Evolutionary conservation across 441 rosid genomes (phyloP).

Genomic region (Brassica hybrid): DNA sequence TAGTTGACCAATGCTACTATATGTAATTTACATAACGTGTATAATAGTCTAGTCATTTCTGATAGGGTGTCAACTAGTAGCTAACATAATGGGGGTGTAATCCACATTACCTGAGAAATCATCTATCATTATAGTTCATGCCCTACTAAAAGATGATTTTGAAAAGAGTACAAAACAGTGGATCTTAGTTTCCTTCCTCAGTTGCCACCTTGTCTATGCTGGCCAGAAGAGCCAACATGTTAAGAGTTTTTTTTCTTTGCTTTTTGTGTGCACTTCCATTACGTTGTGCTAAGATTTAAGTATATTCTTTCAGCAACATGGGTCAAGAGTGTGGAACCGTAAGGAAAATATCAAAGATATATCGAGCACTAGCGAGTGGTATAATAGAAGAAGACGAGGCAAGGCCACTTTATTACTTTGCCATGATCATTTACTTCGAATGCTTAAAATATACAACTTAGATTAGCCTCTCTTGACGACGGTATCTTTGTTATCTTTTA

Average conservation of each 20-base stretch:
- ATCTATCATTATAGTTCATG: not conserved
- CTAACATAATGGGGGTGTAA: not conserved
- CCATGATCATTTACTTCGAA: not conserved
- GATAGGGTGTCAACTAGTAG: not conserved
- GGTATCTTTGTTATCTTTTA: slow-evolving; percentile 17
- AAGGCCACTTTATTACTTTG: slow-evolving; percentile 22
- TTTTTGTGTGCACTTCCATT: not conserved
- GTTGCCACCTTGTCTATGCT: not conserved
- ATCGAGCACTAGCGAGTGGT: slow-evolving; percentile 78
- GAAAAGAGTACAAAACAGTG: not conserved
- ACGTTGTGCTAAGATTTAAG: slow-evolving; percentile 6
- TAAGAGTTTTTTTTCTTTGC: not conserved
- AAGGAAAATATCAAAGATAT: slow-evolving; percentile 76
- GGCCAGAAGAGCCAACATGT: not conserved
- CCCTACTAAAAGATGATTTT: not conserved
- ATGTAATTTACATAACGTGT: not conserved
- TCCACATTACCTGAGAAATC: not conserved
- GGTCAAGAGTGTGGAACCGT: slow-evolving; percentile 41
- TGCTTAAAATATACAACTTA: too few species aligned
- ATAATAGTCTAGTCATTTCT: not conserved
- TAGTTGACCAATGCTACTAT: too few species aligned
- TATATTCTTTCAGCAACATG: slow-evolving; percentile 40
- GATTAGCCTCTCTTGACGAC: not conserved
- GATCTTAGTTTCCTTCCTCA: not conserved
- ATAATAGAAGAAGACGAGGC: slow-evolving; percentile 70